Evolutionary conservation across 176 grass and related monocot genomes (phyloP).

Genomic region (Musa acuminata): DNA sequence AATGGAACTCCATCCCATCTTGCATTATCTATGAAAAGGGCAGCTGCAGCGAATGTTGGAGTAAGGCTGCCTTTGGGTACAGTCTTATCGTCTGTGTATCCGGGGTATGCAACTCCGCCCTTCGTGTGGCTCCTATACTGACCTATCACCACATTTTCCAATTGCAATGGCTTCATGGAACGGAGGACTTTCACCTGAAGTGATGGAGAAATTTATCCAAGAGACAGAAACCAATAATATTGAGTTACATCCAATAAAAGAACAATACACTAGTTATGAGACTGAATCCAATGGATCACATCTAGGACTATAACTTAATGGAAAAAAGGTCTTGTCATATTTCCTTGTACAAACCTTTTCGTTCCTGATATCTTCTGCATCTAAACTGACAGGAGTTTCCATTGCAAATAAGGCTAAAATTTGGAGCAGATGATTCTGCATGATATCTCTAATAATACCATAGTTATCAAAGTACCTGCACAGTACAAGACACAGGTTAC

Average conservation of each 20-base stretch:
- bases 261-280: neutral
- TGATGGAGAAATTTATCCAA: neutral
- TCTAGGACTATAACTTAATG: neutral
- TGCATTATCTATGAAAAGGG: constrained; percentile 82
- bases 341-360: constrained; percentile 53
- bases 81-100: constrained; percentile 80
- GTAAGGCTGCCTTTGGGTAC: constrained; percentile 67
- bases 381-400: constrained; percentile 91
- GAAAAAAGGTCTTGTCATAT: neutral
- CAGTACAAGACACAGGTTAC: constrained; percentile 17
- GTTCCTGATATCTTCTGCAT: constrained; percentile 95
- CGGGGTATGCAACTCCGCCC: constrained; percentile 55
- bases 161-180: constrained; percentile 76
- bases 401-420: constrained; percentile 91
- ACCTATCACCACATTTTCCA: constrained; percentile 73
- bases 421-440: constrained; percentile 98
- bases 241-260: neutral
- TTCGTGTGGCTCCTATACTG: constrained; percentile 83
- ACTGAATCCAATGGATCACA: neutral
- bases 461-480: constrained; percentile 91
- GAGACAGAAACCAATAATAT: neutral
- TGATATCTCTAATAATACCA: constrained; percentile 95
- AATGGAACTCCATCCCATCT: constrained; percentile 98
- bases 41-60: constrained; percentile 83
- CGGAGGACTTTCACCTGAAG: constrained; percentile 78